Base-by-base conservation (phyloP, 2,329 filamentous ascomycete genomes). In the Hansfordia pulvinata region DNA sequence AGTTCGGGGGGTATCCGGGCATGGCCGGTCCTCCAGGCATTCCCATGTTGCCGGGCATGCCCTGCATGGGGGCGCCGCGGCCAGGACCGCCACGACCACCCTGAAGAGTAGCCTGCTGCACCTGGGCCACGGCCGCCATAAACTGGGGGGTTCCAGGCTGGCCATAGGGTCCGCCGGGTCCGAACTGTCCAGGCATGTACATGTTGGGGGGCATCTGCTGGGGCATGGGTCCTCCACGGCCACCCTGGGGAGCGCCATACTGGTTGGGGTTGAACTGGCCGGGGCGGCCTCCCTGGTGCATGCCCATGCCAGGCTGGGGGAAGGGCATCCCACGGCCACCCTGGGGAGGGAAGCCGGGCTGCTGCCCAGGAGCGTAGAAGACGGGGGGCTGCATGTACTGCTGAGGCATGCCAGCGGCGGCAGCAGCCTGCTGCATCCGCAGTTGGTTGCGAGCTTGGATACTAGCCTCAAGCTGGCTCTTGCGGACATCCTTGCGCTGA, bases 371-470 rank as follows among this genome's bases (percentile, higher is more conserved):
- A 35, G 77, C 79, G 53, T 93, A 93, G 69, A 90, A 96, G 62
- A 96, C 85, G 37, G 81, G 77, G 31, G 83, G 76, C 53, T 83
- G 82, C 69, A 93, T 88, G 68, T 69, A 84, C 52, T 80, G 78
- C 59, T 78, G 80, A 41, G 82, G 79, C 70, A 93, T 84, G 46
- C 83, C 85, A 28, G 81, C 84, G 39, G 80, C 81, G 39, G 86
- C 84, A 40, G 86, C 85, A 41, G 85, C 84, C 61, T 98, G 90
- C 67, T 96, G 90, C 76, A 96, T 90, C 50, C 90, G 81, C 52
- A 94, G 76, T 58, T 93, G 88, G 69, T 96, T 96, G 58, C 90
- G 85, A 56, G 90, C 88, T 65, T 96, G 90, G 58, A 98, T 98
- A 60, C 84, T 94, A 47, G 88, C 88, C 69, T 98, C 90, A 43